Conservation (phyloP, 257 asterid species). For the Ilex aquifolium region DNA sequence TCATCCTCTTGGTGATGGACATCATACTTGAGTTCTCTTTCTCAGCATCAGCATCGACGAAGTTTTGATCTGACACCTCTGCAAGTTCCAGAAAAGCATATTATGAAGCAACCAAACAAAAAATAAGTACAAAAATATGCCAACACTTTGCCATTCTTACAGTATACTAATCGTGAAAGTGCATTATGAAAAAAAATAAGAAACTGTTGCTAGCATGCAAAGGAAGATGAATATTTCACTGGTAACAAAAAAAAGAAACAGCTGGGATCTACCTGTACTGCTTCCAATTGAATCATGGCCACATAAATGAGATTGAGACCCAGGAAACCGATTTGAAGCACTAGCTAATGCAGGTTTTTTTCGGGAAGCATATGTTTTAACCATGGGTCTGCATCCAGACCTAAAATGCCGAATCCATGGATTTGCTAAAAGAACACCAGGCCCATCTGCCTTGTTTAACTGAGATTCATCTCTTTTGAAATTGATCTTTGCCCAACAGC, state of each 20-base stretch:
- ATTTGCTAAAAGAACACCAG: slow-evolving; percentile 26
- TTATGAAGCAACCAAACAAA: not conserved
- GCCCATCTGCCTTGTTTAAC: slow-evolving; percentile 21
- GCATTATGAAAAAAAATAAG: too few species aligned
- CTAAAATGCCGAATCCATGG: slow-evolving; percentile 54
- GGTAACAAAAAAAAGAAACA: not conserved
- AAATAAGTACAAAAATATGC: not conserved
- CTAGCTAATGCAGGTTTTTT: slow-evolving; percentile 11
- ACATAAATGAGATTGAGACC: slow-evolving; percentile 12
- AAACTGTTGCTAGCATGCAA: not conserved
- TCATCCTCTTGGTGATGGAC: slow-evolving; percentile 22
- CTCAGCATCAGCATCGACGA: slow-evolving; percentile 40
- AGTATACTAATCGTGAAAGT: too few species aligned
- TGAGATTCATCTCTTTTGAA: slow-evolving; percentile 30
- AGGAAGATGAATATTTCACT: not conserved
- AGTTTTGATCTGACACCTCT: slow-evolving; percentile 68
- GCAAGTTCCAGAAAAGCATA: slow-evolving; percentile 7
- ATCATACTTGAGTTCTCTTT: slow-evolving; percentile 28
- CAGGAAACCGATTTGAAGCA: slow-evolving; percentile 7
- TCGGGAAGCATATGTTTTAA: slow-evolving; percentile 18
- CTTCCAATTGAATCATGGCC: slow-evolving; percentile 21
- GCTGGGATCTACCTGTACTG: slow-evolving; percentile 36
- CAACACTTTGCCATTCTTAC: too few species aligned
- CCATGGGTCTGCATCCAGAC: slow-evolving; percentile 23
- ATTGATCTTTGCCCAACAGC: slow-evolving; percentile 47